Evolutionary conservation across 2,329 filamentous ascomycete genomes (phyloP).

Genomic region (Trichoderma asperellum): DNA sequence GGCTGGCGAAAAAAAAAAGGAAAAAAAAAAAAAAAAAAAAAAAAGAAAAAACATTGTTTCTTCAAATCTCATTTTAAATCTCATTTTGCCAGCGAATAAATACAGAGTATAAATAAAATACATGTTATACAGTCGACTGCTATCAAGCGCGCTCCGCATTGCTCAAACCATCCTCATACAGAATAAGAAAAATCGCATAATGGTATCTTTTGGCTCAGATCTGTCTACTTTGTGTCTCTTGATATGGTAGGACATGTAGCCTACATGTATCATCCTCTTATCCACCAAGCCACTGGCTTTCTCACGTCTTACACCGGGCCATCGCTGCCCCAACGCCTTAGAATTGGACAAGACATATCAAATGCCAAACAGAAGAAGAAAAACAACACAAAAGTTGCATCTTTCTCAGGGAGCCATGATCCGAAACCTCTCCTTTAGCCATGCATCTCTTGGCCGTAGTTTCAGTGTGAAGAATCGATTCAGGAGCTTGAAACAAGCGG

Average conservation of each 20-base stretch:
- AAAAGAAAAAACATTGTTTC: too few species aligned
- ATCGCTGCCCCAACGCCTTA: constrained; percentile 23
- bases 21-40: too few species aligned
- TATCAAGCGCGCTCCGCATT: not conserved
- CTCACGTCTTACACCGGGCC: constrained; percentile 21
- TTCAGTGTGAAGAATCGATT: not conserved
- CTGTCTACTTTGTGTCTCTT: constrained; percentile 19
- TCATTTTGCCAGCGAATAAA: not conserved
- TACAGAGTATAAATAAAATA: not conserved
- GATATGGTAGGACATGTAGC: constrained; percentile 12
- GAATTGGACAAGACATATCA: constrained; percentile 17
- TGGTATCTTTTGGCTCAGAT: constrained; percentile 25
- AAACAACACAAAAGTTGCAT: constrained; percentile 8
- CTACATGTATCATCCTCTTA: not conserved
- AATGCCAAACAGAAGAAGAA: constrained; percentile 17
- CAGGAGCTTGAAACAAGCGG: not conserved
- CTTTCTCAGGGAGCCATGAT: not conserved
- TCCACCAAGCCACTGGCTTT: constrained; percentile 17
- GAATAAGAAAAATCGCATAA: constrained; percentile 12
- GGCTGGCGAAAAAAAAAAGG: too few species aligned
- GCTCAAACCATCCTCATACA: constrained; percentile 3
- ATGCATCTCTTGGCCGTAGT: not conserved
- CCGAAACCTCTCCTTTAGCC: not conserved
- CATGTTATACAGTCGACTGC: constrained; percentile 16
- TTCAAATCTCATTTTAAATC: not conserved